These are phyloP conservation scores for Schrenkiella parvula DNA, from an alignment of 345 rosid genomes.

Conservation along the genomic window DNA sequence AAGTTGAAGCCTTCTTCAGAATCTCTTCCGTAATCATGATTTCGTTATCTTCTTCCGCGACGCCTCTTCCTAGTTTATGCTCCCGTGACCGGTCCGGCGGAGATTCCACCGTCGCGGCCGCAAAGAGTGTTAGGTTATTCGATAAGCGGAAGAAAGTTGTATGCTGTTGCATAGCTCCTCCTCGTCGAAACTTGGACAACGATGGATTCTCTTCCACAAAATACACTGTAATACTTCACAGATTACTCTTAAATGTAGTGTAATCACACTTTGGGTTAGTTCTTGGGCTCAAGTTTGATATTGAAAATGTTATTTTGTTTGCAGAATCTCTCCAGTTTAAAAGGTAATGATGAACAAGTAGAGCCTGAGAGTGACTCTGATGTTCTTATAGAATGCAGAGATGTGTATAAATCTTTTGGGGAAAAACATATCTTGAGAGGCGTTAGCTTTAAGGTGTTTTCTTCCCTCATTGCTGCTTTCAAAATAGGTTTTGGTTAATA, in stretches of 20 bases:
- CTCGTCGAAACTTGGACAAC: not conserved
- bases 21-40: too few relatives aligned
- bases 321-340: conserved; percentile 53
- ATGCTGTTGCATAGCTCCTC: not conserved
- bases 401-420: conserved; percentile 91
- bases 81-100: not conserved
- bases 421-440: conserved; percentile 91
- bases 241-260: too few relatives aligned
- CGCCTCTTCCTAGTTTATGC: not conserved
- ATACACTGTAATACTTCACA: not conserved
- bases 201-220: not conserved
- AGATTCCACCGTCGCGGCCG: not conserved
- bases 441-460: conserved; percentile 88
- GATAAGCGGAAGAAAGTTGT: not conserved
- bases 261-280: not conserved
- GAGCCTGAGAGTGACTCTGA: conserved; percentile 53
- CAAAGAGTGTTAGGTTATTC: not conserved
- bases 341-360: conserved; percentile 30
- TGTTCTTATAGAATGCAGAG: conserved; percentile 81
- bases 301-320: not conserved
- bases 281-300: not conserved
- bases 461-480: too few relatives aligned
- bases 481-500: too few relatives aligned
- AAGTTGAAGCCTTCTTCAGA: too few relatives aligned
- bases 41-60: not conserved